Base-by-base conservation (phyloP, 192 early-diverging fungal genomes). In the Spizellomyces sp. region DNA sequence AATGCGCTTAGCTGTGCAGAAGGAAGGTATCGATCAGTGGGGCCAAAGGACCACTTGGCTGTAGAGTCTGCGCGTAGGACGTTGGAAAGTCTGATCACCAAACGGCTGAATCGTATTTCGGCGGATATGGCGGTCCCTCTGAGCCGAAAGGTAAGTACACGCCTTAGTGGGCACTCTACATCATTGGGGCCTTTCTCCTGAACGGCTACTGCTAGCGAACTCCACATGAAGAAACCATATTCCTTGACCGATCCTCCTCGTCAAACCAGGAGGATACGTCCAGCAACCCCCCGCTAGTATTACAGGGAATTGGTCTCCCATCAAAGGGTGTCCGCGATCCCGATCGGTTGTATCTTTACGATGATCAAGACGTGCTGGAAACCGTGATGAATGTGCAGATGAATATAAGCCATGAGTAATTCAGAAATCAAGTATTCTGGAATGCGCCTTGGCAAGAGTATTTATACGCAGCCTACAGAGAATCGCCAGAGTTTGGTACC, bases 291-390 rank as follows among this genome's bases (percentile, higher is more conserved):
- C 58, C 61, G 36, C 57, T 21, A 19, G 48, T 36, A 9, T 14
- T 15, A 10, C 67, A 27, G 60, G 55, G 12, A 27, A 64, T 55
- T 15, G 44, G 58, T 9, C 47, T 69, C 21, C 64, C 67, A 21
- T 45, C 47, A 15, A 17, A 42, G 6, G 62, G 52, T 8, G 54
- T 9, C 17, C 57, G 67, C 8, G 71, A 69, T 27, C 61, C 50
- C n/a, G 74, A 68, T 4, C 69, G 71, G 22, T 12, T 73, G 17
- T 73, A 66, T 65, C 64, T 85, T 15, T 80, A 82, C 59, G 71
- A 72, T 52, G 80, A 78, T 45, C 41, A 59, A 22, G 80, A 85
- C 64, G 17, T 85, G 22, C 54, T 76, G 12, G 79, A 81, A 1
- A 68, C 67, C 21, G 8, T 81, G 9, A 45, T 62, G 45, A 8